phyloP scores from a whole-genome alignment of 176 grass and related monocot genomes.

The Oryza glaberrima region DNA sequence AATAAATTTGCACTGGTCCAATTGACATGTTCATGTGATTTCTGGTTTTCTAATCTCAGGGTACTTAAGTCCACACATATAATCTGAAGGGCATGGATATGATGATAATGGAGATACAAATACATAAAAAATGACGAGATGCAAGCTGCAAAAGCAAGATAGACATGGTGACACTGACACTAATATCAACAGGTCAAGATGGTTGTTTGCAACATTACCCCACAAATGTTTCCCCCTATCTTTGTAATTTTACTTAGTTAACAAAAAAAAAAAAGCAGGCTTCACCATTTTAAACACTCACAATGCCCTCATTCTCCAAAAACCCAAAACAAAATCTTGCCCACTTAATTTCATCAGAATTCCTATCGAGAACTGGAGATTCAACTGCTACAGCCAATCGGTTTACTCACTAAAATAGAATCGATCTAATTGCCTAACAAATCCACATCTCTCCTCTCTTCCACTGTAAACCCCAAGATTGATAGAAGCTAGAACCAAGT shows the following conservation, averaged over 20 bases:
- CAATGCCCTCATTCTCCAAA: neutral
- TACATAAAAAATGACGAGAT: neutral
- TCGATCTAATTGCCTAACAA: neutral
- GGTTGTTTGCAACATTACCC: conserved; percentile 1
- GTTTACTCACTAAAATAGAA: conserved; percentile 1
- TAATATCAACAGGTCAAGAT: conserved; percentile 4
- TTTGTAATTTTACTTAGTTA: neutral
- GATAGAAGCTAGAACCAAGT: neutral
- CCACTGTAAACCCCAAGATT: neutral
- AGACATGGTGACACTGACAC: neutral
- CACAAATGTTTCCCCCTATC: neutral
- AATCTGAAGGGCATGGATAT: neutral
- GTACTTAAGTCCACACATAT: neutral
- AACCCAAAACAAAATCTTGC: neutral
- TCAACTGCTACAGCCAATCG: neutral
- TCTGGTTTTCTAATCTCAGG: neutral
- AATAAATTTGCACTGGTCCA: neutral
- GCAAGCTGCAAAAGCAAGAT: too few species aligned
- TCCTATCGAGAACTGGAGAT: neutral
- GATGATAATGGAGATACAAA: neutral
- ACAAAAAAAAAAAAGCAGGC: neutral
- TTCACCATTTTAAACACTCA: too few species aligned
- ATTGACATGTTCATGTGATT: neutral
- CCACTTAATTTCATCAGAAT: too few species aligned
- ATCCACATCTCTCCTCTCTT: neutral